Base-by-base conservation (phyloP, 768 basidiomycete genomes). In the Auriculariales sp. region DNA sequence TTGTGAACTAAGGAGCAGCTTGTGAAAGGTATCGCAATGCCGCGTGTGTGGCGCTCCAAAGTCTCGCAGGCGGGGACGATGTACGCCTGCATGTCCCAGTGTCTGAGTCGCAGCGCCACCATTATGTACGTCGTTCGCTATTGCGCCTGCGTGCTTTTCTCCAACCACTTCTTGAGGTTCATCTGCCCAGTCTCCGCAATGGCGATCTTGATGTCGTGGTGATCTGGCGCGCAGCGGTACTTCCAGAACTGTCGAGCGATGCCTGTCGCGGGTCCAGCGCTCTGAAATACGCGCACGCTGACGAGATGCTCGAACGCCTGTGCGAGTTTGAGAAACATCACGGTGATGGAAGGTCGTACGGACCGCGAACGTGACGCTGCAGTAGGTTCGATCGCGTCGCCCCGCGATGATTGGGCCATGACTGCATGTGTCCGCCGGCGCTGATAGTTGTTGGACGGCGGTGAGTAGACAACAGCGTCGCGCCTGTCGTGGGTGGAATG, bases 391-490 rank as follows among this genome's bases (percentile, higher is more conserved):
- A 97, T 74, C 15, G 89, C 84, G 58, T 98, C 92, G 22, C 93
- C 73, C 7, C 92, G 79, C 28, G 79, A 80, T 1, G 92, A 91
- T 10, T 92, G 64, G 6, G 95, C 95, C 29, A 99, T 69, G 29
- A 99, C 81, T 0, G 83, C 84, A 19, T 56, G 61, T 75, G 11
- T 68, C 70, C 39, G 67, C 63, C 15, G 72, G 71, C 2, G 79
- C 73, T 51, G 81, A 72, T 61, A 87, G 81, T 55, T 82, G 83
- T 58, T 99, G 95, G 1, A 79, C 93, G 1, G 90, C 91, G 59
- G 98, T 95, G 46, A 99, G 72, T 15, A 99, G 75, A 60, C 93
- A 98, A 60, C 98, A 99, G 4, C 98, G 74, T 22, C 98, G 67
- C 2, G 89, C 81, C 60, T 99, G 95, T 12, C 95, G 78, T 10